These are phyloP conservation scores for Didymella arachidicola DNA, from an alignment of 2,329 filamentous ascomycete genomes.

Conservation along the genomic window DNA sequence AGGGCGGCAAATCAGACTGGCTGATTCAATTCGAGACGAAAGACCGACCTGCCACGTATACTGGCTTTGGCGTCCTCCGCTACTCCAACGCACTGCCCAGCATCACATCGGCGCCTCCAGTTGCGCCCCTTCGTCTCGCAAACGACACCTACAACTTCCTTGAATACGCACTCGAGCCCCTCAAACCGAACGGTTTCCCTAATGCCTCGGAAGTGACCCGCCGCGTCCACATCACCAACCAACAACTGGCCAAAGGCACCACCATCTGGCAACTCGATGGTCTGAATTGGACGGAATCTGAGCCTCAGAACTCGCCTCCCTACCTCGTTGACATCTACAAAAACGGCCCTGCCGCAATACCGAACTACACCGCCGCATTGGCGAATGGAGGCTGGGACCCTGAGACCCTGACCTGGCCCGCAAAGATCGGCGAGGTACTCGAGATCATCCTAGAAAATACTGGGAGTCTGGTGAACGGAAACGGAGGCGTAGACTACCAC, in stretches of 20 bases:
- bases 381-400: slow-evolving; percentile 64
- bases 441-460: slow-evolving; percentile 61
- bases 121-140: slow-evolving; percentile 41
- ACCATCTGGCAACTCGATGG: slow-evolving; percentile 38
- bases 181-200: slow-evolving; percentile 44
- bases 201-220: slow-evolving; percentile 45
- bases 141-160: slow-evolving; percentile 49
- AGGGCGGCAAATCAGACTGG: slow-evolving; percentile 48
- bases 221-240: slow-evolving; percentile 41
- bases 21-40: slow-evolving; percentile 60
- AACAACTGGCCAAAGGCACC: slow-evolving; percentile 28
- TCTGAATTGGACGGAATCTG: slow-evolving; percentile 32
- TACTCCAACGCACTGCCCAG: slow-evolving; percentile 18
- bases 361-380: slow-evolving; percentile 61
- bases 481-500: slow-evolving; percentile 50
- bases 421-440: slow-evolving; percentile 63
- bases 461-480: slow-evolving; percentile 25
- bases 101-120: slow-evolving; percentile 22
- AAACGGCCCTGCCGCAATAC: slow-evolving; percentile 56
- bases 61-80: slow-evolving; percentile 61
- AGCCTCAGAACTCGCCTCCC: slow-evolving; percentile 42
- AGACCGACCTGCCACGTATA: slow-evolving; percentile 57
- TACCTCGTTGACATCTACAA: slow-evolving; percentile 63
- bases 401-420: slow-evolving; percentile 59
- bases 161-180: slow-evolving; percentile 50